Evolutionary conservation across 257 asterid genomes (phyloP).

Genomic region (Gynochthodes officinalis): DNA sequence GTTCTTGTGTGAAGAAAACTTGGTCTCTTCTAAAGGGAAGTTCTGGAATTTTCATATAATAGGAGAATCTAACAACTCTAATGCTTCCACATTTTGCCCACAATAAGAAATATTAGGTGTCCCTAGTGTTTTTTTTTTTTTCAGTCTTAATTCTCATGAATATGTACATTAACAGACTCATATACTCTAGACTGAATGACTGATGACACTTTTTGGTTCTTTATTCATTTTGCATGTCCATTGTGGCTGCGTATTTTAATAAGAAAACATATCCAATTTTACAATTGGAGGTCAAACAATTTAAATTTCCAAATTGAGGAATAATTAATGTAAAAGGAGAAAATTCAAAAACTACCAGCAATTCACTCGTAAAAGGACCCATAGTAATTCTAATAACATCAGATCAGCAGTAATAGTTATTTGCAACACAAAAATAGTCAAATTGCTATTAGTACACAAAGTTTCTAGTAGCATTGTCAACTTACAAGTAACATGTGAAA

Average conservation of each 20-base stretch:
- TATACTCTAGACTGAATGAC: not conserved
- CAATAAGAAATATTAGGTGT: not conserved
- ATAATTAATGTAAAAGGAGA: too few species aligned
- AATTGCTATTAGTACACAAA: too few species aligned
- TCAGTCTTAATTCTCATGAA: not conserved
- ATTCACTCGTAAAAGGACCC: too few species aligned
- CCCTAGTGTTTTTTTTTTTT: not conserved
- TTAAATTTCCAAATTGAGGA: too few species aligned
- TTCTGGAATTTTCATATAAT: constrained; percentile 61
- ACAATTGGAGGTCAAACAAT: too few species aligned
- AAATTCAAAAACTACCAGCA: too few species aligned
- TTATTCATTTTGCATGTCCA: not conserved
- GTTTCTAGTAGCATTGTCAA: too few species aligned
- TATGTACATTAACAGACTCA: not conserved
- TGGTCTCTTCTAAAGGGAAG: constrained; percentile 76
- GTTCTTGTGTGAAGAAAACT: constrained; percentile 67
- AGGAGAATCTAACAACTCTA: constrained; percentile 23
- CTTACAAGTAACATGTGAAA: too few species aligned
- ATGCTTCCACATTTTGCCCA: constrained; percentile 50
- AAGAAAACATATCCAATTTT: not conserved
- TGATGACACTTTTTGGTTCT: not conserved
- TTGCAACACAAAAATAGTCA: too few species aligned
- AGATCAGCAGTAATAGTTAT: too few species aligned
- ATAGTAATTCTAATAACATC: too few species aligned
- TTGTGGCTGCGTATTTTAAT: not conserved